Base-by-base conservation (phyloP, 2,329 filamentous ascomycete genomes). In the Aspergillus eucalypticola region DNA sequence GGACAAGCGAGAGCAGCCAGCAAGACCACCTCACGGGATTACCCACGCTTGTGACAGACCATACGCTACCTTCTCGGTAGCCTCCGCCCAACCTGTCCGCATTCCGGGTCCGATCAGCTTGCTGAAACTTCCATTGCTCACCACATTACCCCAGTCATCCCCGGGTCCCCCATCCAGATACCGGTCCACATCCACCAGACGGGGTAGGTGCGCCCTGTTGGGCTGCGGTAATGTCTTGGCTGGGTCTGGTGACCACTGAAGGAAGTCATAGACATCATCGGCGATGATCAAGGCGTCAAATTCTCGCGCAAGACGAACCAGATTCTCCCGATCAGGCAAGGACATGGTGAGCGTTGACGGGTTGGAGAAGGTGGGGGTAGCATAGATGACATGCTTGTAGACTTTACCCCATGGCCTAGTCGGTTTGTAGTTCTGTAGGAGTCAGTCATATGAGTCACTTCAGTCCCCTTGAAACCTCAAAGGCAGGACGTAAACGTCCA, bases 201-300 rank as follows among this genome's bases (percentile, higher is more conserved):
- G 86, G 2, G 92, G 91, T 8, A 92, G 65, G 32, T 75, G 68
- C 6, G 84, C 81, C 64, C 73, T 79, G 39, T 75, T 74, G 52
- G 67, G 61, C 32, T 61, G 58, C 27, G 56, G 6, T 54, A 62
- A 23, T 50, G 59, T 48, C 11, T 39, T 53, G n/a, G 60, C 58
- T 0, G 67, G 39, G 48, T 77, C 71, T 0, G 79, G 68, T 2
- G 86, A 84, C 91, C 92, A 97, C 72, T 93, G 90, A 5, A 98
- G 82, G 66, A 94, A 89, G 74, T 98, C 94, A 73, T 99, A 99
- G 8, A 98, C 92, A 74, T 99, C 95, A 77, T 98, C 94, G 52
- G 86, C 86, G 27, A 97, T 83, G 58, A 97, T 77, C n/a, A 98
- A 83, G 6, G 91, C 91, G 73, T 98, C 88, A 73, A 89, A 86